Conservation (phyloP, 106 monocot genomes). For the Vanilla planifolia region DNA sequence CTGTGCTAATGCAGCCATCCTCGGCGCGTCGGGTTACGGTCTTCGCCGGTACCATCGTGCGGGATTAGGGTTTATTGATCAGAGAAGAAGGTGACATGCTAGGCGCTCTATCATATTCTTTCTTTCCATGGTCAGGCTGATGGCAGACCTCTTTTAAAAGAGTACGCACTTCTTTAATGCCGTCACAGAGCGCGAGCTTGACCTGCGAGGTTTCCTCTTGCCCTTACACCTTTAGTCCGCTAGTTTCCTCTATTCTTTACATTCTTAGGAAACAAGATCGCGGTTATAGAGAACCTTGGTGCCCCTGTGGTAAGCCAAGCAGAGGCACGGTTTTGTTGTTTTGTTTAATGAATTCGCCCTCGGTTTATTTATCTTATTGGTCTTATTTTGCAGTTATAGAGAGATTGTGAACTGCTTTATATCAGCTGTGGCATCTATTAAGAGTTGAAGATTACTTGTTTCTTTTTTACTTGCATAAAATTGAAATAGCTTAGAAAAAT, state of each 20-base stretch:
- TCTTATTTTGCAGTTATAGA: background rate
- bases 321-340: background rate
- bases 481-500: too few species aligned
- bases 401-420: too few species aligned
- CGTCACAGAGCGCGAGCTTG: slow-evolving; percentile 79
- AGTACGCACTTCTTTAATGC: slow-evolving; percentile 98
- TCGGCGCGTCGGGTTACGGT: too few species aligned
- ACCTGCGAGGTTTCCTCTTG: slow-evolving; percentile 54
- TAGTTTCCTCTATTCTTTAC: background rate
- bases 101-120: too few species aligned
- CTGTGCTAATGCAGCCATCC: too few species aligned
- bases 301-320: slow-evolving; percentile 74
- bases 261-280: slow-evolving; percentile 84
- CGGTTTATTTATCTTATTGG: background rate
- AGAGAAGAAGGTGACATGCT: too few species aligned
- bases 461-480: too few species aligned
- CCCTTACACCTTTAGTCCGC: background rate
- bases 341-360: background rate
- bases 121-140: slow-evolving; percentile 82
- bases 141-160: slow-evolving; percentile 83
- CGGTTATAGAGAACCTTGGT: slow-evolving; percentile 85
- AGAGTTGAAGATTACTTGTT: too few species aligned
- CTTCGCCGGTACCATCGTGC: too few species aligned
- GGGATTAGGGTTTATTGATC: too few species aligned
- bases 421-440: too few species aligned